Base-by-base conservation (phyloP, 2,329 filamentous ascomycete species). In the Zelopaecilomyces penicillatus region DNA sequence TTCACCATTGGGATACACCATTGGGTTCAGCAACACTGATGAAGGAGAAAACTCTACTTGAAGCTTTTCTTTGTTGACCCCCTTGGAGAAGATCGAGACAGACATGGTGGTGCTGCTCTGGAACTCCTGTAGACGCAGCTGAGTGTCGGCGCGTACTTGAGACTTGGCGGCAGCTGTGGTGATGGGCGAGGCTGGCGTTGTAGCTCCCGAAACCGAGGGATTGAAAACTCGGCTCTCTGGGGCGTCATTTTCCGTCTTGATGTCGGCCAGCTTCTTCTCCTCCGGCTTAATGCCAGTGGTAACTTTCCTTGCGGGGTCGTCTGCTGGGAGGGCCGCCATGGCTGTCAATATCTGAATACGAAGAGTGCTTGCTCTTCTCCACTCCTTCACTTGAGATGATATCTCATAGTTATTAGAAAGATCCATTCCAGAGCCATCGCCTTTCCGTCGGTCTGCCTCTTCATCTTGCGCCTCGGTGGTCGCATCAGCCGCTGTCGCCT, bases 271-370 rank as follows among this genome's bases (percentile, higher is more conserved):
- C 5, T 52, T 46, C 49, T 62, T 65, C n/a, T 55, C 41, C 41
- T 59, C 56, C 0, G 65, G 65, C 43, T 57, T 57, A 10, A 50
- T 36, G 3, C 46, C 38, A 2, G 68, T 60, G 1, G 63, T 71
- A 30, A 74, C 60, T 59, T 70, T 76, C 28, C 75, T 64, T 2
- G 64, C 69, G 1, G 66, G 57, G 39, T 75, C 66, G 3, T 69
- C 70, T 9, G 53, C 55, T 0, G 70, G 66, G 27, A 77, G 59
- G 39, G 60, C 63, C 37, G 68, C 65, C 62, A 80, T 57, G 27
- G 58, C 57, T 0, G 52, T 58, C 6, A 80, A 60, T n/a, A 68
- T 65, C 57, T 76, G 71, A 26, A 68, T 54, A 4, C 76, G 67
- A 58, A 74, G 64, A 1, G 65, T 61, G 42, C 67, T 67, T 1